A percentile compares a stretch with the other conserved stretches of the same genome.
Conservation (phyloP, 1,284 basidiomycete species). For the Tylopilus sp. region DNA sequence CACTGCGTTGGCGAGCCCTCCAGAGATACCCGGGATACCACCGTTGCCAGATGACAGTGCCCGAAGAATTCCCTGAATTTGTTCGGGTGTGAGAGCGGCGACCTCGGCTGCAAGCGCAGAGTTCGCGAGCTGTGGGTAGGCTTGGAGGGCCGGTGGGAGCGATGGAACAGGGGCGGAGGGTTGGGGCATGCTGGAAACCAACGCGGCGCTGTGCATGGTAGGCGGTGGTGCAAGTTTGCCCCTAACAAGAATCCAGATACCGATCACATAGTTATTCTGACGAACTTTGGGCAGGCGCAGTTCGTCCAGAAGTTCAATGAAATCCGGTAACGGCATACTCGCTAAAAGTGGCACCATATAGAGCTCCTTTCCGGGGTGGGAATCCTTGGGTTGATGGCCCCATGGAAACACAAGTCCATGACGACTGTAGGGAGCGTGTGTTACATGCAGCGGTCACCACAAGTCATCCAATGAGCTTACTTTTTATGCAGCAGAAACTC, state of each 20-base stretch:
- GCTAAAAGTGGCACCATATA: constrained; percentile 82
- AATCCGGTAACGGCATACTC: constrained; percentile 73
- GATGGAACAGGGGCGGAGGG: constrained; percentile 7
- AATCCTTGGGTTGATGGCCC: constrained; percentile 67
- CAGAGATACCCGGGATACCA: constrained; percentile 27
- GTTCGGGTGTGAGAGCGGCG: constrained; percentile 57
- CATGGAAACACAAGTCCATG: constrained; percentile 86
- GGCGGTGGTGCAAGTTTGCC: constrained; percentile 56
- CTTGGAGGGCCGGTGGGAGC: constrained; percentile 30
- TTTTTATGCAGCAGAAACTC: constrained; percentile 72
- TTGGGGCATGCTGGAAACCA: constrained; percentile 22
- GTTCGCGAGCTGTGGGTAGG: constrained; percentile 34
- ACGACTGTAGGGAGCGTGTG: constrained; percentile 48
- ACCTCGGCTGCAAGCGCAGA: constrained; percentile 39
- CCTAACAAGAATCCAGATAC: constrained; percentile 79
- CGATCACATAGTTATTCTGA: constrained; percentile 65
- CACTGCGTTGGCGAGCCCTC: constrained; percentile 31
- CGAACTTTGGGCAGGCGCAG: constrained; percentile 65
- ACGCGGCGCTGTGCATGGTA: constrained; percentile 22
- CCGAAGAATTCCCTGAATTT: constrained; percentile 54
- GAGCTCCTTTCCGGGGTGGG: constrained; percentile 78
- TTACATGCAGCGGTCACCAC: constrained; percentile 10
- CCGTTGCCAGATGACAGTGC: constrained; percentile 38
- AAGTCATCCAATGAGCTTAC: constrained; percentile 44
- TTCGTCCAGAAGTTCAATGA: constrained; percentile 82